Evolutionary conservation across 2,329 filamentous ascomycete genomes (phyloP).

Genomic region (Hirsutella thompsonii): DNA sequence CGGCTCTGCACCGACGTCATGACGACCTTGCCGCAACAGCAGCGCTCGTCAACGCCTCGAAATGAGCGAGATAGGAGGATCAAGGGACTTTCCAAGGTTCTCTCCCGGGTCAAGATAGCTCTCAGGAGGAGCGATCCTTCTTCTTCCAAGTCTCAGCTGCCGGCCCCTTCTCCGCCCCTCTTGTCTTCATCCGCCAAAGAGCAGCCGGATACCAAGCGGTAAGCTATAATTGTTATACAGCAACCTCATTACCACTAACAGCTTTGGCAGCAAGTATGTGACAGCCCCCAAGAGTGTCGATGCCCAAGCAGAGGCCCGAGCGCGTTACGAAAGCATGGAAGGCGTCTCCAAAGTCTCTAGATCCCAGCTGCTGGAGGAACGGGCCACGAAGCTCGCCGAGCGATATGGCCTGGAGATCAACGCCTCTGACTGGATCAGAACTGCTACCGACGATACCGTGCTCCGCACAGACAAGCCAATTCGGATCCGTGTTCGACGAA

Average conservation of each 20-base stretch:
- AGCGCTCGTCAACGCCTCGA: conserved; percentile 19
- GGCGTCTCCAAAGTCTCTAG: conserved; percentile 30
- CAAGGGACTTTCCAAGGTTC: conserved; percentile 32
- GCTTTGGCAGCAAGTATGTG: not conserved
- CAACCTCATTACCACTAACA: not conserved
- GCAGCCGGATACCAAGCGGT: not conserved
- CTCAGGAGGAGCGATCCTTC: conserved; percentile 29
- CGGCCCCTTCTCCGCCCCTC: not conserved
- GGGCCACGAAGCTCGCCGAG: conserved; percentile 41
- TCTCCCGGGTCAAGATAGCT: conserved; percentile 36
- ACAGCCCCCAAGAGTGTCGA: conserved; percentile 3
- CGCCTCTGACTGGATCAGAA: conserved; percentile 37
- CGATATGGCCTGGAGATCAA: conserved; percentile 43
- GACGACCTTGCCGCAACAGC: conserved; percentile 31
- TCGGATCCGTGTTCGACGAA: conserved; percentile 64
- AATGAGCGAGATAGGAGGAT: conserved; percentile 29
- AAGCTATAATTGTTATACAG: not conserved
- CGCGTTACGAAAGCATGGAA: conserved; percentile 15
- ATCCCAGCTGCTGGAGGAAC: conserved; percentile 40
- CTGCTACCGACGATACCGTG: conserved; percentile 37
- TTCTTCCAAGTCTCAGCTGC: conserved; percentile 8
- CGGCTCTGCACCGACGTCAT: conserved; percentile 1
- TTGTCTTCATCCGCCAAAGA: not conserved
- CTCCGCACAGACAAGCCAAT: conserved; percentile 62
- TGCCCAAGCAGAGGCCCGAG: conserved; percentile 10